Evolutionary conservation across 495 filamentous ascomycete species (phyloP), one percentile per base, ranked within the genome.

Genomic region (Penicillium ochrochloron): DNA sequence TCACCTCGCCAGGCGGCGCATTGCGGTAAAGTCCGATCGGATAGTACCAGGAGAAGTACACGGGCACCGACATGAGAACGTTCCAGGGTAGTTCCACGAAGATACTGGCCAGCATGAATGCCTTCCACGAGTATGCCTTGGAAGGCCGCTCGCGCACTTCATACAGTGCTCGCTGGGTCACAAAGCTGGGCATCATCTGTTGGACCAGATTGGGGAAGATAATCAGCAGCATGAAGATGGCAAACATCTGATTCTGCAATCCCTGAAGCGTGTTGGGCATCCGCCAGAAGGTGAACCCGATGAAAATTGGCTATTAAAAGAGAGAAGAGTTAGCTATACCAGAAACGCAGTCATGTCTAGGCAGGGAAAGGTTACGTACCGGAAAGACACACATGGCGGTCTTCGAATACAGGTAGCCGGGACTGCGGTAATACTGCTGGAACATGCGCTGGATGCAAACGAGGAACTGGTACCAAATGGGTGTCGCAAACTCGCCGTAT

Each of bases 391-490:
- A 83, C 31, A 89, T 78, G 50, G 84, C 75, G 33, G 84, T 71
- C 69, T 90, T 90, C 52, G 91, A 90, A 73, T 92, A 94, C 66
- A 96, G 89, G 76, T 97, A 97, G 0, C 84, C 83, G 2, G 93
- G 93, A 11, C 89, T 93, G 44, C 94, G 88, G 91, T 92, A 97
- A 79, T 94, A 96, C 71, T 96, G 91, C 73, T 94, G 80, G 78
- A 95, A 94, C 66, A 94, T 87, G 58, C 93, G 84, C 27, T 72
- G 64, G 7, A 79, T 71, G 19, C 85, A 84, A 21, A 81, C 68
- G 6, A 70, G 61, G 14, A 87, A 71, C 58, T 89, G 86, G 17
- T 70, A 67, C 56, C 64, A 68, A 56, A 86, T 73, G 0, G 85
- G 79, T 72, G 82, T 83, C 1, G 85, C 83, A 61, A 83, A 85